Conservation (phyloP, 495 filamentous ascomycete species). For the Aspergillus mulundensis region DNA sequence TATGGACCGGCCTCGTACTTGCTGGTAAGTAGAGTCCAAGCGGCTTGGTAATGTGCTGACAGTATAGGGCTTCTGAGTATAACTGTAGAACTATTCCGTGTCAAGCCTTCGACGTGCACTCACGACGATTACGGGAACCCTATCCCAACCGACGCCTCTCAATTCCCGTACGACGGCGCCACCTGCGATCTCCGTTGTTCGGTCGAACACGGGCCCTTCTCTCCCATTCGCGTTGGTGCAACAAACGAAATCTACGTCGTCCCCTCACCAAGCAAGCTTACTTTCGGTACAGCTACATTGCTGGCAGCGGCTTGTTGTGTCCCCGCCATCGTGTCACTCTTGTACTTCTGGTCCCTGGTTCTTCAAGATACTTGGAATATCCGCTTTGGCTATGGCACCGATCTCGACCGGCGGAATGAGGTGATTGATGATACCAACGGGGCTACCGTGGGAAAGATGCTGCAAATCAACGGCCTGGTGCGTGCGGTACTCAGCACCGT, state of each 20-base stretch:
- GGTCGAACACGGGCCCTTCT: not conserved
- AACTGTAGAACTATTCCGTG: not conserved
- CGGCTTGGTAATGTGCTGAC: not conserved
- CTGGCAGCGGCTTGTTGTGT: not conserved
- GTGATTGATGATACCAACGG: not conserved
- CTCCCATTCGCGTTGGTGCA: not conserved
- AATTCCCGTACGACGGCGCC: not conserved
- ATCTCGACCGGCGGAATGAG: not conserved
- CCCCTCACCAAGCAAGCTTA: not conserved
- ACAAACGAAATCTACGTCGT: slow-evolving; percentile 2
- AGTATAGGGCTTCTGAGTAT: not conserved
- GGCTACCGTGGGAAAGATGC: slow-evolving; percentile 3
- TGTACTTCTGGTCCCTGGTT: slow-evolving; percentile 1
- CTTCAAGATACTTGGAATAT: not conserved
- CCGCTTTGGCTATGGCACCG: not conserved
- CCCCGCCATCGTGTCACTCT: not conserved
- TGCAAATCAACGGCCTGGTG: not conserved
- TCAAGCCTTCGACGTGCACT: not conserved
- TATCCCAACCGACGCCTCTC: not conserved
- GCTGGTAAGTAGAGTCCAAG: not conserved
- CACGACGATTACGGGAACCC: not conserved
- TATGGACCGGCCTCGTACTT: slow-evolving; percentile 1
- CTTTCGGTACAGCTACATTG: not conserved
- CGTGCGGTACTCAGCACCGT: not conserved
- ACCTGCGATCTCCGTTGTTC: not conserved